phyloP scores from a whole-genome alignment of 176 grass and related monocot genomes.

The Puya raimondii region DNA sequence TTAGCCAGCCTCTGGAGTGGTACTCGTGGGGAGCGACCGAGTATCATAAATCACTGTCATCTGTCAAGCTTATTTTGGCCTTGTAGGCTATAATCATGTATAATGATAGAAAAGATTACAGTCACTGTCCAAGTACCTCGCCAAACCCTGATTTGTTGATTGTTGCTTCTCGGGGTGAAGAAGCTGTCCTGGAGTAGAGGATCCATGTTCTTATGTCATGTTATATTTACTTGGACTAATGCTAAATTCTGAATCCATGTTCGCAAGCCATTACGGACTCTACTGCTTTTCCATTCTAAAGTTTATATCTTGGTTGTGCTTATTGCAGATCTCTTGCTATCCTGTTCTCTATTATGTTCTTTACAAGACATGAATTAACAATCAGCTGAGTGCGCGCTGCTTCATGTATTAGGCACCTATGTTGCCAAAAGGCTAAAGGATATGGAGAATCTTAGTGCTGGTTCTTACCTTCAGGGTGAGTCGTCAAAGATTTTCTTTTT shows the following conservation, averaged over 20 bases:
- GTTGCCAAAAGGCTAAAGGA: conserved; percentile 25
- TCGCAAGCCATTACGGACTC: not conserved
- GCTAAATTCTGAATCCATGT: not conserved
- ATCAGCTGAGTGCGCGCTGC: conserved; percentile 14
- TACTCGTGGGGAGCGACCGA: too few species aligned
- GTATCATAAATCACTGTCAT: too few species aligned
- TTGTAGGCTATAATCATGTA: too few species aligned
- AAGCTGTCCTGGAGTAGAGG: too few species aligned
- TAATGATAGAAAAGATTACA: too few species aligned
- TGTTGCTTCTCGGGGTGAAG: too few species aligned
- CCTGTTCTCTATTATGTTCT: not conserved
- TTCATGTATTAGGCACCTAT: conserved; percentile 21
- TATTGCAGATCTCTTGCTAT: not conserved
- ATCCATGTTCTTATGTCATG: too few species aligned
- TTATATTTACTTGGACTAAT: not conserved
- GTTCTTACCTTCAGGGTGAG: conserved; percentile 33
- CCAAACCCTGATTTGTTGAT: too few species aligned
- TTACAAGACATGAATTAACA: not conserved
- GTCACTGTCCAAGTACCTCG: too few species aligned
- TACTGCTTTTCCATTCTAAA: not conserved
- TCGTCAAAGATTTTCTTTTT: not conserved
- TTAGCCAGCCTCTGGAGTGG: too few species aligned
- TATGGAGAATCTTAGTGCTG: conserved; percentile 42
- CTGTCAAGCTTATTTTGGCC: too few species aligned
- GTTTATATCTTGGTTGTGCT: not conserved